Evolutionary conservation across 129 eudicot species (phyloP).

Genomic region (Escallonia rubra): DNA sequence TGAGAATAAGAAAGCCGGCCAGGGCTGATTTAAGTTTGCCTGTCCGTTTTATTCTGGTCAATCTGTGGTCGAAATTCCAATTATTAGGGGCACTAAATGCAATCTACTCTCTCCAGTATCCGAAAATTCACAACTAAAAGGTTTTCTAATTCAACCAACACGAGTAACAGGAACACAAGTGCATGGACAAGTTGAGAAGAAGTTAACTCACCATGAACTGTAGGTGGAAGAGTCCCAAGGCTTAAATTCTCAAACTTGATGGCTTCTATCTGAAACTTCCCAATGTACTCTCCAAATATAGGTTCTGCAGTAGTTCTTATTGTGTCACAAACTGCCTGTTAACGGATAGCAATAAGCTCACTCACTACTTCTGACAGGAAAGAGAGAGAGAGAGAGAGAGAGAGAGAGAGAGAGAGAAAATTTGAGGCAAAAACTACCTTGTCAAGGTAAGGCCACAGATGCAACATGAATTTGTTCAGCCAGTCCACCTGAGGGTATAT

Average conservation of each 20-base stretch:
- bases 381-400: too few relatives aligned
- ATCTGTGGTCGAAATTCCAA: too few relatives aligned
- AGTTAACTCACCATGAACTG: constrained; percentile 54
- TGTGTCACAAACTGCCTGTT: constrained; percentile 60
- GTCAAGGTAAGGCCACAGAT: constrained; percentile 90
- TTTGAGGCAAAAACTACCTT: constrained; percentile 42
- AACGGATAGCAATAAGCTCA: background rate
- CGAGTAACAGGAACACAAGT: too few relatives aligned
- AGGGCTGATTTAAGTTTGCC: too few relatives aligned
- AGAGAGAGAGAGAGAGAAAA: too few relatives aligned
- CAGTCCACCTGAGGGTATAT: constrained; percentile 66
- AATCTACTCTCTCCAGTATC: too few relatives aligned
- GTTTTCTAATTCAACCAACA: too few relatives aligned
- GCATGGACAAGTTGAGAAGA: too few relatives aligned
- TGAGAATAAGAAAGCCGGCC: too few relatives aligned
- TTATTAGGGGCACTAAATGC: too few relatives aligned
- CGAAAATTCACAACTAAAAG: too few relatives aligned
- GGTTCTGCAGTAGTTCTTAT: constrained; percentile 60
- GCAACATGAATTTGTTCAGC: constrained; percentile 57
- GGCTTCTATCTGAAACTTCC: constrained; percentile 55
- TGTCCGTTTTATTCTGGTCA: too few relatives aligned
- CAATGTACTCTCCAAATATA: constrained; percentile 68
- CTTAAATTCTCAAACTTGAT: constrained; percentile 68
- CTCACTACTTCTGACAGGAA: background rate
- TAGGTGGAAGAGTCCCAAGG: constrained; percentile 90